These are phyloP conservation scores for Phialophora expanda DNA, from an alignment of 2,329 filamentous ascomycete genomes.

Conservation along the genomic window DNA sequence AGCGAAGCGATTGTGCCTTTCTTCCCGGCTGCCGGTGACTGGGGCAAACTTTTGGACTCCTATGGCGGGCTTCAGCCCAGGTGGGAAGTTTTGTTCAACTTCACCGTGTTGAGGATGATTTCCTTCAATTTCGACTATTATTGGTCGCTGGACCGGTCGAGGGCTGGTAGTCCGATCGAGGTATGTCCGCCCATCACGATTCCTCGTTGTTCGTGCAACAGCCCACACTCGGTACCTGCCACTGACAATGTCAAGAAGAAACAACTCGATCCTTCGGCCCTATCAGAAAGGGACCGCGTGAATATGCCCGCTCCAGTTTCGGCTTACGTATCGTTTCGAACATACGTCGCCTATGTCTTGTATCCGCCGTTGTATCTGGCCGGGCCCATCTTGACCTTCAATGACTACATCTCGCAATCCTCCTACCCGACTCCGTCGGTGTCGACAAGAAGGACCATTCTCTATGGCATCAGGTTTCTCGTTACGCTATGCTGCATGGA, in stretches of 20 bases:
- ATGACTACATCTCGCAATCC: conserved; percentile 91
- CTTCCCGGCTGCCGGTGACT: conserved; percentile 57
- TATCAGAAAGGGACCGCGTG: conserved; percentile 88
- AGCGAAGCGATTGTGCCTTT: conserved; percentile 58
- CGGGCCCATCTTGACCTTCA: conserved; percentile 94
- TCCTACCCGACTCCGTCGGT: conserved; percentile 76
- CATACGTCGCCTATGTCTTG: conserved; percentile 86
- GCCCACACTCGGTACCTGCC: background rate
- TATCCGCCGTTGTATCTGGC: conserved; percentile 93
- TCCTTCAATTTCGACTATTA: conserved; percentile 98
- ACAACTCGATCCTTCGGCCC: conserved; percentile 82
- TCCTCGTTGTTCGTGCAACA: conserved; percentile 37
- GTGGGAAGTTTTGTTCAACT: conserved; percentile 98
- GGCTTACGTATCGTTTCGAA: conserved; percentile 76
- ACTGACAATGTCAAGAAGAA: conserved; percentile 90
- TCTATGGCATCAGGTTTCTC: conserved; percentile 83
- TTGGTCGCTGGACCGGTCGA: conserved; percentile 74
- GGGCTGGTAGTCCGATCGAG: conserved; percentile 73
- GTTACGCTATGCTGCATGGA: conserved; percentile 87
- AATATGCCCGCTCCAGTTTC: conserved; percentile 70
- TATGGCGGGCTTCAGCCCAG: conserved; percentile 82
- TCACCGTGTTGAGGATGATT: conserved; percentile 88
- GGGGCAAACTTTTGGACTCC: conserved; percentile 75
- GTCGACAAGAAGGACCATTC: conserved; percentile 70
- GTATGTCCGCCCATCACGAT: conserved; percentile 58